phyloP scores from a whole-genome alignment of 2,329 filamentous ascomycete genomes.

The Phialophora chinensis region DNA sequence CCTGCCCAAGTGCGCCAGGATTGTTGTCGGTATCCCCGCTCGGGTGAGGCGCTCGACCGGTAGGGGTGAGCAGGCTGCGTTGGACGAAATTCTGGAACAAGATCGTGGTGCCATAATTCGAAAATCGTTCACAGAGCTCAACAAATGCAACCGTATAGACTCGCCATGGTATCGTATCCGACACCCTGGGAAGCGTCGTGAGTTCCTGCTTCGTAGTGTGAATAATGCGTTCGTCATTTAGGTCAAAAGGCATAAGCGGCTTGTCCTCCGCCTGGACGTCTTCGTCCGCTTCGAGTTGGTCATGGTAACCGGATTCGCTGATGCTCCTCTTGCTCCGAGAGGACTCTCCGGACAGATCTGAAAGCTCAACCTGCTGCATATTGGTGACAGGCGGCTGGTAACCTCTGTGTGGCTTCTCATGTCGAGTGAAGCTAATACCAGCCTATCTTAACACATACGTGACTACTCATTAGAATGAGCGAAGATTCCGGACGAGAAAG shows the following conservation, averaged over 20 bases:
- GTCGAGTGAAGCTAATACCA: background rate
- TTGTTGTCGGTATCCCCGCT: conserved; percentile 53
- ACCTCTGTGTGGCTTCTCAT: background rate
- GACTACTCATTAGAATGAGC: background rate
- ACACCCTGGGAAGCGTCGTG: conserved; percentile 45
- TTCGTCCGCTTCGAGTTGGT: conserved; percentile 1
- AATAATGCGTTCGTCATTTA: conserved; percentile 27
- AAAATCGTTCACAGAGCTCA: conserved; percentile 77
- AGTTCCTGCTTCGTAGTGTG: conserved; percentile 47
- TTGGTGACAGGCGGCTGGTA: background rate
- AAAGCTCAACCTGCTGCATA: conserved; percentile 14
- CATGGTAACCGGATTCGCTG: background rate
- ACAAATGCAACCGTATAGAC: conserved; percentile 74
- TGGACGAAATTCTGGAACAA: conserved; percentile 71
- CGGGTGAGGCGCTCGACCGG: conserved; percentile 52
- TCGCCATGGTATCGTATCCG: conserved; percentile 67
- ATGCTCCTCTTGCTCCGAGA: background rate
- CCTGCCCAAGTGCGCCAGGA: conserved; percentile 61
- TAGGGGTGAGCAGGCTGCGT: conserved; percentile 58
- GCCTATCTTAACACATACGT: background rate
- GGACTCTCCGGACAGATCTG: conserved; percentile 1
- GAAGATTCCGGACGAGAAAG: background rate
- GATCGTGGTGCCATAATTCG: conserved; percentile 74
- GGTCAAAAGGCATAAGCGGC: conserved; percentile 3
- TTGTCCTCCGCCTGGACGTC: conserved; percentile 14